Conservation (phyloP, 2,329 filamentous ascomycete species). For the Biscogniauxia mediterranea region DNA sequence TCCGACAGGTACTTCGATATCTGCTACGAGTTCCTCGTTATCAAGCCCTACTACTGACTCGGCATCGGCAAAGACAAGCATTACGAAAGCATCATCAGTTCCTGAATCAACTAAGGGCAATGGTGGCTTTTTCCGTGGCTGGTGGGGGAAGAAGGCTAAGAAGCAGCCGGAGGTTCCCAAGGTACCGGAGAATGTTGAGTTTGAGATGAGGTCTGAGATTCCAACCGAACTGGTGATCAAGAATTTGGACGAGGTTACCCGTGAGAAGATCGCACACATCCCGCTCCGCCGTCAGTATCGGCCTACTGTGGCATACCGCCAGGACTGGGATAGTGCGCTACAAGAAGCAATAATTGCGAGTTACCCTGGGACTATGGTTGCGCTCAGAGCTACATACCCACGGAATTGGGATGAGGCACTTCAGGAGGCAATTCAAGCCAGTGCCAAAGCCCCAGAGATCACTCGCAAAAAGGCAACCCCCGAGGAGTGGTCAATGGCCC, state of each 20-base stretch:
- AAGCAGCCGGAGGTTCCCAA: slow-evolving; percentile 14
- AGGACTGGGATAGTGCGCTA: slow-evolving; percentile 37
- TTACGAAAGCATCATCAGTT: slow-evolving; percentile 20
- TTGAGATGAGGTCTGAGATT: slow-evolving; percentile 4
- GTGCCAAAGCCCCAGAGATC: slow-evolving; percentile 18
- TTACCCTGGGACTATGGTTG: slow-evolving; percentile 21
- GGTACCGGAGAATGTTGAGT: slow-evolving; percentile 3
- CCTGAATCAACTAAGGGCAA: slow-evolving; percentile 15
- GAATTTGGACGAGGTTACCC: slow-evolving; percentile 21
- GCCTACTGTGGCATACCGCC: slow-evolving; percentile 23
- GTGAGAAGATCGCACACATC: slow-evolving; percentile 13
- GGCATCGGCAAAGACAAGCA: slow-evolving; percentile 20
- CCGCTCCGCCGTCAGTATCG: slow-evolving; percentile 27
- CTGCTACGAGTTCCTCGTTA: slow-evolving; percentile 17
- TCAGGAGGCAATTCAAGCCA: slow-evolving; percentile 21
- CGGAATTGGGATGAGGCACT: slow-evolving; percentile 26
- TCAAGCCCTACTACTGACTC: slow-evolving; percentile 20
- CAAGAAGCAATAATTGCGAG: slow-evolving; percentile 32
- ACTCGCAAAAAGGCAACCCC: slow-evolving; percentile 20
- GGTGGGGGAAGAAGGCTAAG: slow-evolving; percentile 25
- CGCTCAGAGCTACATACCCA: slow-evolving; percentile 21
- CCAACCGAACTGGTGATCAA: slow-evolving; percentile 22
- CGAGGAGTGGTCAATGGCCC: slow-evolving; percentile 38
- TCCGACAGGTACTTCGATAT: slow-evolving; percentile 22
- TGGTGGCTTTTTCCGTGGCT: slow-evolving; percentile 22